Evolutionary conservation across 164 flowering plant genomes (phyloP).

Genomic region (Vitis labrusca): DNA sequence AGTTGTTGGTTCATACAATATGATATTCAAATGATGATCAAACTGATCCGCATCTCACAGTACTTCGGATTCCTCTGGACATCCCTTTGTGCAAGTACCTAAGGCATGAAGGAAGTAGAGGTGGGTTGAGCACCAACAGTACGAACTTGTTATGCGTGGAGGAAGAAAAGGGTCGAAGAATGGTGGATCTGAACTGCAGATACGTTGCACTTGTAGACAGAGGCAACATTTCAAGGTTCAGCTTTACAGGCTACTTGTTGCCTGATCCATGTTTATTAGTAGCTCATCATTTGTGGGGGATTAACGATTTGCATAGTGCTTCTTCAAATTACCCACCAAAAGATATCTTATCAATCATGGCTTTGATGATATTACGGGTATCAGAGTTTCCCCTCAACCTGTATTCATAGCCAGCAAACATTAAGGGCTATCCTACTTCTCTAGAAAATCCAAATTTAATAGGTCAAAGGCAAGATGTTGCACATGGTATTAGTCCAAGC

Average conservation of each 20-base stretch:
- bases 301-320: conserved; percentile 28
- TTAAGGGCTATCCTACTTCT: conserved; percentile 31
- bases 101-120: too few relatives aligned
- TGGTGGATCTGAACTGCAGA: too few relatives aligned
- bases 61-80: too few relatives aligned
- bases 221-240: conserved; percentile 26
- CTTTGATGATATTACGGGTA: conserved; percentile 26
- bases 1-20: too few relatives aligned
- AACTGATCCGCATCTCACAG: too few relatives aligned
- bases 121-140: too few relatives aligned
- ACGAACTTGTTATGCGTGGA: too few relatives aligned
- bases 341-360: conserved; percentile 36
- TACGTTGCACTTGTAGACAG: too few relatives aligned
- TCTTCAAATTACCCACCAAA: conserved; percentile 37
- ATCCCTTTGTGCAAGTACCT: too few relatives aligned
- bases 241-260: conserved; percentile 46
- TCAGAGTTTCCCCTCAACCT: conserved; percentile 32
- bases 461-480: conserved; percentile 40
- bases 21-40: too few relatives aligned
- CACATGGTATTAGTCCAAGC: conserved; percentile 22
- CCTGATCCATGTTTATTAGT: conserved; percentile 37
- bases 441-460: conserved; percentile 35
- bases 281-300: conserved; percentile 18
- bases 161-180: too few relatives aligned
- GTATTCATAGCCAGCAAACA: conserved; percentile 38